These are phyloP conservation scores for Rhazya stricta DNA, from an alignment of 257 asterid species.

Conservation along the genomic window DNA sequence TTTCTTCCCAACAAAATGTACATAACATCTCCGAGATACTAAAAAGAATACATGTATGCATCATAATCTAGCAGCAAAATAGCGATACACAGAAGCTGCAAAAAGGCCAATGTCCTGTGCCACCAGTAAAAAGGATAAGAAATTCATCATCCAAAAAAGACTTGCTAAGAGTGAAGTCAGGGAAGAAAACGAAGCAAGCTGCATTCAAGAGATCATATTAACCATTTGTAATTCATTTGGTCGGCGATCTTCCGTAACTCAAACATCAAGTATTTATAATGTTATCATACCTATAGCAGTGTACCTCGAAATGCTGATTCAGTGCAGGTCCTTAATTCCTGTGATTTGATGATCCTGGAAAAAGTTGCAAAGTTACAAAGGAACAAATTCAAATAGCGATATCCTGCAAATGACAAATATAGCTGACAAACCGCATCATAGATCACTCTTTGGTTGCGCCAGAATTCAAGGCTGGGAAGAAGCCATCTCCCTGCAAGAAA, in stretches of 20 bases:
- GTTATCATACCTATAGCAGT: constrained; percentile 11
- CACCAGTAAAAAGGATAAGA: not conserved
- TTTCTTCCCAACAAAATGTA: too few relatives aligned
- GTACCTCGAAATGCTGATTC: constrained; percentile 27
- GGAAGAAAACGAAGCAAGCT: not conserved
- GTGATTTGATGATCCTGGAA: constrained; percentile 52
- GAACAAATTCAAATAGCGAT: too few relatives aligned
- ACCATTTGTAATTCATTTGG: not conserved
- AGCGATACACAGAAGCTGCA: not conserved
- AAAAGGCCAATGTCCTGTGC: not conserved
- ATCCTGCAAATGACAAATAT: not conserved
- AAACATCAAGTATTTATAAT: not conserved
- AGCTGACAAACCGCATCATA: constrained; percentile 46
- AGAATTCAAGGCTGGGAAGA: constrained; percentile 57
- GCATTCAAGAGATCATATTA: not conserved
- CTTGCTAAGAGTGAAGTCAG: not conserved
- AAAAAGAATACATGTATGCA: not conserved
- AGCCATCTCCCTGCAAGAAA: constrained; percentile 59
- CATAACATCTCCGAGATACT: not conserved
- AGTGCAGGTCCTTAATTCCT: constrained; percentile 32
- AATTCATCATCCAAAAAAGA: not conserved
- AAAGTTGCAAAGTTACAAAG: not conserved
- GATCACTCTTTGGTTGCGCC: constrained; percentile 69
- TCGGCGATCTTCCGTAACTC: not conserved
- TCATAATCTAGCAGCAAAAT: not conserved